phyloP scores from a whole-genome alignment of 371 early-diverging fungal genomes.

The Syncephalastrum racemosum region DNA sequence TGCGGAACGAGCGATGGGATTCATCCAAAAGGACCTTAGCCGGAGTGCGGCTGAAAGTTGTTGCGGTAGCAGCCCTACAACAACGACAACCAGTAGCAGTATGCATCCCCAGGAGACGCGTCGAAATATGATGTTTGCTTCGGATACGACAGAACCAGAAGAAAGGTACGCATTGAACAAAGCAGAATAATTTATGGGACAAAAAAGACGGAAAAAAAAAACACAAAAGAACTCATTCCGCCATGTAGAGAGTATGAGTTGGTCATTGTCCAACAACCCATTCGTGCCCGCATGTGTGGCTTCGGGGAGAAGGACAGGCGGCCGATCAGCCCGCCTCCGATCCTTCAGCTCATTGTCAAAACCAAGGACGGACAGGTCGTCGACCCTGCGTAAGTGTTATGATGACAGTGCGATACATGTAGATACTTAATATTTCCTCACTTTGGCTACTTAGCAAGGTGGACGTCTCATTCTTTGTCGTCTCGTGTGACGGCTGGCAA shows the following conservation, averaged over 20 bases:
- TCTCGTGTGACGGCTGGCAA: conserved; percentile 26
- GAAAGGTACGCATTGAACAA: not conserved
- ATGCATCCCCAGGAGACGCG: too few relatives aligned
- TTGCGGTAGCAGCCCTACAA: too few relatives aligned
- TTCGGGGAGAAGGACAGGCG: conserved; percentile 72
- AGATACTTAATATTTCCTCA: not conserved
- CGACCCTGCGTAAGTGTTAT: conserved; percentile 12
- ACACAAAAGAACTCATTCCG: not conserved
- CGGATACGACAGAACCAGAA: too few relatives aligned
- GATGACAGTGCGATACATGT: not conserved
- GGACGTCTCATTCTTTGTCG: conserved; percentile 20
- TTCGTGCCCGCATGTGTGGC: conserved; percentile 68
- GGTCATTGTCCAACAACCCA: conserved; percentile 61
- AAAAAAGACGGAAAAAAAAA: not conserved
- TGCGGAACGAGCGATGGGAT: too few relatives aligned
- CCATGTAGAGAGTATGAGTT: conserved; percentile 15
- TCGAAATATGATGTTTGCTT: too few relatives aligned
- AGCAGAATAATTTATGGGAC: not conserved
- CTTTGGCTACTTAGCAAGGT: conserved; percentile 7
- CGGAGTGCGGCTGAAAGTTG: too few relatives aligned
- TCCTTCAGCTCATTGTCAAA: conserved; percentile 45
- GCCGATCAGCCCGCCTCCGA: conserved; percentile 72
- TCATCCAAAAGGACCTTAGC: too few relatives aligned
- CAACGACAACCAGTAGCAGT: too few relatives aligned
- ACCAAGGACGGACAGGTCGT: conserved; percentile 20